phyloP scores from a whole-genome alignment of 495 filamentous ascomycete species.

The Pseudotulostoma volvatum region DNA sequence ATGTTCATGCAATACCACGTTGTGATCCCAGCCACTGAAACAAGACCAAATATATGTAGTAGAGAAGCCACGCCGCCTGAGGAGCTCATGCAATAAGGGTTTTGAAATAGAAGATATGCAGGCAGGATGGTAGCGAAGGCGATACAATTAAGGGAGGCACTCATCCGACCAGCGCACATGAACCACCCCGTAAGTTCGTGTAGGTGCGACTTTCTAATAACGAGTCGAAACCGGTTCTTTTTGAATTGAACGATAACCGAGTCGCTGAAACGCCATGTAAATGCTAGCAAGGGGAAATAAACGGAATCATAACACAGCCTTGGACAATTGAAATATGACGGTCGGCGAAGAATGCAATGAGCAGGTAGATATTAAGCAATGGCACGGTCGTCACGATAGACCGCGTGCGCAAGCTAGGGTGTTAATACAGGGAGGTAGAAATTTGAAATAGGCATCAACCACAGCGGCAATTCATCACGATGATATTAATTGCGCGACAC shows the following conservation, averaged over 20 bases:
- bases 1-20: too few relatives aligned
- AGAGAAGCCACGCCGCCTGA: too few relatives aligned
- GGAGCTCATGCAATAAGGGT: too few relatives aligned
- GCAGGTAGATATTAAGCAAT: not conserved
- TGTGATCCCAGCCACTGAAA: too few relatives aligned
- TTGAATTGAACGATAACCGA: conserved; percentile 13
- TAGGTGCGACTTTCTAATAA: conserved; percentile 38
- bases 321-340: not conserved
- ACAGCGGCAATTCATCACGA: conserved; percentile 6
- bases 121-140: not conserved
- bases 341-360: not conserved
- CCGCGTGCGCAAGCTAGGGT: too few relatives aligned
- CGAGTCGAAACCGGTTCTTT: conserved; percentile 8
- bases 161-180: conserved; percentile 49
- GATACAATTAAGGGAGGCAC: conserved; percentile 22
- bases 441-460: conserved; percentile 21
- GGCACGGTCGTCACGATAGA: not conserved
- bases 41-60: too few relatives aligned
- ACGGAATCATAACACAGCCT: conserved; percentile 1
- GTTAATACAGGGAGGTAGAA: conserved; percentile 40
- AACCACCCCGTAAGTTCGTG: conserved; percentile 24
- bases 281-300: conserved; percentile 17
- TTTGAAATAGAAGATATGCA: too few relatives aligned
- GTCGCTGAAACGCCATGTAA: conserved; percentile 35
- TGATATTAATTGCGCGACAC: conserved; percentile 11